Percentiles rank a stretch among this genome's conserved stretches.
Evolutionary conservation across 192 early-diverging fungal genomes (phyloP).

Genomic region (Haplosporangium gracile): DNA sequence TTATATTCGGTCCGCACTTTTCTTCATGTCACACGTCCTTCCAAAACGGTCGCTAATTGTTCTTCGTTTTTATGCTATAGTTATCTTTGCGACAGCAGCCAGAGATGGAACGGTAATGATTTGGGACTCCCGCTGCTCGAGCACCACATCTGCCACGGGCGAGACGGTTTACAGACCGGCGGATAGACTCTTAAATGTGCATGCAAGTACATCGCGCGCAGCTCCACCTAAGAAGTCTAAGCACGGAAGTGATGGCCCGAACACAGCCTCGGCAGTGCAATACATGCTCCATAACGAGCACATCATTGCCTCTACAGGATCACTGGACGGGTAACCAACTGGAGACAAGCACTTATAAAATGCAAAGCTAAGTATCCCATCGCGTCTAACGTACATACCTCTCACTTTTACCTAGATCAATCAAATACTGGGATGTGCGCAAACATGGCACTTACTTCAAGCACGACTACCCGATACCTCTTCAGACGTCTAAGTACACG

Average conservation of each 20-base stretch:
- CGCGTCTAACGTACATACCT: too few species aligned
- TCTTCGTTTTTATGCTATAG: conserved; percentile 33
- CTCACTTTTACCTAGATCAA: conserved; percentile 35
- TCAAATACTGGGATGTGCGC: conserved; percentile 90
- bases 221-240: conserved; percentile 38
- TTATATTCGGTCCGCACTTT: neutral
- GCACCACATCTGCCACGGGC: conserved; percentile 52
- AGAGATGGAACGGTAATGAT: conserved; percentile 81
- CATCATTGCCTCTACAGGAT: conserved; percentile 71
- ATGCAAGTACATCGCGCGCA: conserved; percentile 18
- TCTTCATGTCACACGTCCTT: neutral
- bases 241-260: conserved; percentile 41
- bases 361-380: neutral
- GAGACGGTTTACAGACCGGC: conserved; percentile 36
- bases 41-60: neutral
- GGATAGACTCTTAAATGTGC: conserved; percentile 35
- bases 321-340: conserved; percentile 70
- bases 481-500: conserved; percentile 50
- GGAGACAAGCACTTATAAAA: neutral
- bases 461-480: conserved; percentile 56
- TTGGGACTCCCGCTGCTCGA: conserved; percentile 82
- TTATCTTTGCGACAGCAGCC: conserved; percentile 76
- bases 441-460: conserved; percentile 57
- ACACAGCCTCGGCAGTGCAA: conserved; percentile 65
- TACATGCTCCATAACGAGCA: conserved; percentile 61